phyloP scores from a whole-genome alignment of 176 grass and related monocot genomes.

The Coix lacrymajobi region DNA sequence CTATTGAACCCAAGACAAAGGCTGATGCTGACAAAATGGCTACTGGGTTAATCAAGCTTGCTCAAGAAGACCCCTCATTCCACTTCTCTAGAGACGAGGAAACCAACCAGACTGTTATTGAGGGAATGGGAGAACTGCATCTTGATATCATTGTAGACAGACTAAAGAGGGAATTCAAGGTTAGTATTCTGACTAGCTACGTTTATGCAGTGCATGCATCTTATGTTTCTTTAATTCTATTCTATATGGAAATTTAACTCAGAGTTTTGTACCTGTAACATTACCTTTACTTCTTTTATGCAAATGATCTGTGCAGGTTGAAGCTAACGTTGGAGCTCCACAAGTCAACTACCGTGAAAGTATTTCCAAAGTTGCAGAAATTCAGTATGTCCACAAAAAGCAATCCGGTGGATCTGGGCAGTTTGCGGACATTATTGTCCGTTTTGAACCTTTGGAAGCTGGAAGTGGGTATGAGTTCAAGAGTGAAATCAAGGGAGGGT shows the following conservation, averaged over 20 bases:
- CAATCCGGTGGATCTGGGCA: constrained; percentile 95
- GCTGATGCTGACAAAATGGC: constrained; percentile 99
- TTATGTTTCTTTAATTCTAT: not conserved
- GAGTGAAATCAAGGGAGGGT: constrained; percentile 93
- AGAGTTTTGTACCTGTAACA: not conserved
- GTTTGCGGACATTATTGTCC: constrained; percentile 87
- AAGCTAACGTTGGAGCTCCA: constrained; percentile 94
- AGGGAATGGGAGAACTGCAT: constrained; percentile 99
- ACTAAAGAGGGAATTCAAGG: constrained; percentile 92
- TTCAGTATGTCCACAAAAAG: constrained; percentile 88
- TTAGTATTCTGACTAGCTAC: constrained; percentile 33
- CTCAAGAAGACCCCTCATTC: constrained; percentile 95
- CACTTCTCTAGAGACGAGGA: constrained; percentile 99
- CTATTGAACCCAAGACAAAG: constrained; percentile 98
- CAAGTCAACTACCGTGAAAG: constrained; percentile 99
- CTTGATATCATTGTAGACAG: constrained; percentile 97
- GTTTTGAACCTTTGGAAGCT: constrained; percentile 83
- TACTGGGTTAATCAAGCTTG: constrained; percentile 80
- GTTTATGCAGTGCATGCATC: not conserved
- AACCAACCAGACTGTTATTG: constrained; percentile 99
- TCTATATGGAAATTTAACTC: not conserved
- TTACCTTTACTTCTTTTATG: not conserved
- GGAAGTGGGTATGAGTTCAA: constrained; percentile 96
- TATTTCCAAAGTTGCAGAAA: constrained; percentile 84
- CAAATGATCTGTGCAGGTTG: constrained; percentile 62